Percentiles rank a stretch among this genome's conserved stretches.
Evolutionary conservation across 78 protist species (phyloP).

Genomic region (Dictyostelium firmibasis): DNA sequence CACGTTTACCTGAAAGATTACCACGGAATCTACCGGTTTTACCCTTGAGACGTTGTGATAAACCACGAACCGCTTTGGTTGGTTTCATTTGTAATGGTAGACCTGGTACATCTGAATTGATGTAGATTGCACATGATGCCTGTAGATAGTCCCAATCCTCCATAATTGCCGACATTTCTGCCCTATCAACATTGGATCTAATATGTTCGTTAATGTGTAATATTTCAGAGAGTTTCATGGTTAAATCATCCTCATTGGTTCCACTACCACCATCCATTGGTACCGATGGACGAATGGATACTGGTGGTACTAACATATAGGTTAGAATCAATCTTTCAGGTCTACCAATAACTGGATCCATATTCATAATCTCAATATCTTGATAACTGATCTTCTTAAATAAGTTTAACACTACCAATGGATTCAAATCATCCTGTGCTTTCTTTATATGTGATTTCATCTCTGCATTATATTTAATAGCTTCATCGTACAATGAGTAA

Average conservation of each 20-base stretch:
- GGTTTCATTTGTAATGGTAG: constrained; percentile 77
- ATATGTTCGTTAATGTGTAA: constrained; percentile 86
- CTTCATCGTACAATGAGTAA: constrained; percentile 37
- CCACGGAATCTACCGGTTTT: constrained; percentile 98
- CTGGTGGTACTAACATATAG: constrained; percentile 96
- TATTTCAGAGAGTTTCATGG: constrained; percentile 90
- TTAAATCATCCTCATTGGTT: constrained; percentile 98
- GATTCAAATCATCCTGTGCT: constrained; percentile 93
- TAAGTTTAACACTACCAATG: constrained; percentile 85
- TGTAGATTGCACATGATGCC: constrained; percentile 79
- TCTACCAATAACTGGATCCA: constrained; percentile 86
- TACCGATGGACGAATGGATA: constrained; percentile 97
- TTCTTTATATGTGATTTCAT: constrained; percentile 57
- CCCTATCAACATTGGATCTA: constrained; percentile 1
- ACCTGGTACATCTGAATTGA: constrained; percentile 89
- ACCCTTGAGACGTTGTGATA: constrained; percentile 99
- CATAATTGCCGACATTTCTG: constrained; percentile 50
- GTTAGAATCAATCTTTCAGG: constrained; percentile 92
- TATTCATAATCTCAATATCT: constrained; percentile 89
- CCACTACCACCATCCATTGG: constrained; percentile 81
- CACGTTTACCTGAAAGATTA: constrained; percentile 99
- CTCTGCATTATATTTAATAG: constrained; percentile 59
- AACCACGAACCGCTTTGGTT: constrained; percentile 91
- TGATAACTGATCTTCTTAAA: constrained; percentile 86
- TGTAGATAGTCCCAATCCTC: constrained; percentile 94